Evolutionary conservation across 352 stramenopile genomes (phyloP).

Genomic region (Pythium dissotocum): DNA sequence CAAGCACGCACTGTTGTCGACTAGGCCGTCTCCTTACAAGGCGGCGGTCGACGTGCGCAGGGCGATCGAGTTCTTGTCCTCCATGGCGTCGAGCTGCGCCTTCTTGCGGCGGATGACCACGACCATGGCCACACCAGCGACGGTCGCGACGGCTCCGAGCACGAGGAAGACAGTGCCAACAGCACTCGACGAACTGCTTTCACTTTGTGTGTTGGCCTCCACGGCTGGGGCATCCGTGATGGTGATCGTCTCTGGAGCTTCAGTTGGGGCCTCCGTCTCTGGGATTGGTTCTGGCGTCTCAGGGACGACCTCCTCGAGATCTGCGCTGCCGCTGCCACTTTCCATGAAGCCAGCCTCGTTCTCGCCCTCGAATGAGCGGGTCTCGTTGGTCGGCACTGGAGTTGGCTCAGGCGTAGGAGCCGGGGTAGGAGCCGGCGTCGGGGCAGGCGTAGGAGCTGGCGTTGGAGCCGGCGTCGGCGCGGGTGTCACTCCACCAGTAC

Average conservation of each 20-base stretch:
- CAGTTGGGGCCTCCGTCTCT: slow-evolving; percentile 4
- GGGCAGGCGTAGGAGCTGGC: slow-evolving; percentile 12
- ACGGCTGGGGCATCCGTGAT: slow-evolving; percentile 12
- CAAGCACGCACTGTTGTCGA: background rate
- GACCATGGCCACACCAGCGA: slow-evolving; percentile 29
- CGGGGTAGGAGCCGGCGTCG: slow-evolving; percentile 21
- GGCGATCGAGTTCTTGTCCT: slow-evolving; percentile 32
- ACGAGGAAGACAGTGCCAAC: slow-evolving; percentile 15
- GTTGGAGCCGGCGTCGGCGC: slow-evolving; percentile 24
- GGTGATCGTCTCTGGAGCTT: background rate
- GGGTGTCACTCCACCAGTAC: slow-evolving; percentile 17
- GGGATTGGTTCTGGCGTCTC: slow-evolving; percentile 6
- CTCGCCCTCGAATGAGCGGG: slow-evolving; percentile 5
- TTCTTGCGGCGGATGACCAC: slow-evolving; percentile 39
- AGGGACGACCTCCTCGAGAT: background rate
- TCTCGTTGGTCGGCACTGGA: slow-evolving; percentile 13
- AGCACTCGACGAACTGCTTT: background rate
- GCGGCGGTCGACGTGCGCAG: slow-evolving; percentile 22
- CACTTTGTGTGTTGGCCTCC: slow-evolving; percentile 24
- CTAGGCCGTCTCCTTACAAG: slow-evolving; percentile 14
- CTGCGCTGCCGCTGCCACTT: slow-evolving; percentile 5
- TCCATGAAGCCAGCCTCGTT: slow-evolving; percentile 12
- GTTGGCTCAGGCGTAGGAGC: slow-evolving; percentile 12
- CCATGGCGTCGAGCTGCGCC: slow-evolving; percentile 30
- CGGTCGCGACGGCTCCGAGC: slow-evolving; percentile 20